These are phyloP conservation scores for Chaetomium globosum DNA, from an alignment of 2,329 filamentous ascomycete species.

Conservation along the genomic window DNA sequence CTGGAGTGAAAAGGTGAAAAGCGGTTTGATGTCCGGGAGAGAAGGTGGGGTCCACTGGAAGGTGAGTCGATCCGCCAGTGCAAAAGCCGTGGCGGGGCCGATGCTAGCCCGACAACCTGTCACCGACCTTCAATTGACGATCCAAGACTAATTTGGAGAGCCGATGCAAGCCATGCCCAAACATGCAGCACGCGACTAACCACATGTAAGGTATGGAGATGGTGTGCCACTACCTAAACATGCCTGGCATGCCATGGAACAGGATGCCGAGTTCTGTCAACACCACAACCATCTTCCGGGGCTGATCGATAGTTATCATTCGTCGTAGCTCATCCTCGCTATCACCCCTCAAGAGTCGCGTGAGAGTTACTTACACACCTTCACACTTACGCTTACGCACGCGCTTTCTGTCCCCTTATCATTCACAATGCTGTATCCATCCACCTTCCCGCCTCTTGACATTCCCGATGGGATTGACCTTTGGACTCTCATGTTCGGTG, in stretches of 20 bases:
- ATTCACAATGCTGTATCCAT: slow-evolving; percentile 71
- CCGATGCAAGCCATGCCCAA: slow-evolving; percentile 32
- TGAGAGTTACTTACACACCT: background rate
- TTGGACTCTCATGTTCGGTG: slow-evolving; percentile 73
- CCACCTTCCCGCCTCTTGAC: slow-evolving; percentile 63
- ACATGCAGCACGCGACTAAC: background rate
- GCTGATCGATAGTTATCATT: background rate
- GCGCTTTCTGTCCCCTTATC: background rate
- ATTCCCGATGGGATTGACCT: slow-evolving; percentile 72
- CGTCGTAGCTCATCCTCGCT: background rate
- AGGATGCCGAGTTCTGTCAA: background rate
- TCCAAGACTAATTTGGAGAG: slow-evolving; percentile 21
- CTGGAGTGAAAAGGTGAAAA: too few relatives aligned
- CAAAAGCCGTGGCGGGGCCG: slow-evolving; percentile 18
- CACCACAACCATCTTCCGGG: too few relatives aligned
- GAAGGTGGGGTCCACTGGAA: too few relatives aligned
- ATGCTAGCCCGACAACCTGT: slow-evolving; percentile 25
- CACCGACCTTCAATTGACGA: background rate
- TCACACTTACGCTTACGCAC: background rate
- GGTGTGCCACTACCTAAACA: too few relatives aligned
- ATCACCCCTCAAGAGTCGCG: background rate
- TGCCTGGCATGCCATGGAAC: background rate
- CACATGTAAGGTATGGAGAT: background rate
- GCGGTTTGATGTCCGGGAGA: too few relatives aligned
- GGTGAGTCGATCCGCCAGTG: too few relatives aligned